These are phyloP conservation scores for Cryptosporidium viatorum DNA, from an alignment of 169 alveolate genomes.

Conservation along the genomic window DNA sequence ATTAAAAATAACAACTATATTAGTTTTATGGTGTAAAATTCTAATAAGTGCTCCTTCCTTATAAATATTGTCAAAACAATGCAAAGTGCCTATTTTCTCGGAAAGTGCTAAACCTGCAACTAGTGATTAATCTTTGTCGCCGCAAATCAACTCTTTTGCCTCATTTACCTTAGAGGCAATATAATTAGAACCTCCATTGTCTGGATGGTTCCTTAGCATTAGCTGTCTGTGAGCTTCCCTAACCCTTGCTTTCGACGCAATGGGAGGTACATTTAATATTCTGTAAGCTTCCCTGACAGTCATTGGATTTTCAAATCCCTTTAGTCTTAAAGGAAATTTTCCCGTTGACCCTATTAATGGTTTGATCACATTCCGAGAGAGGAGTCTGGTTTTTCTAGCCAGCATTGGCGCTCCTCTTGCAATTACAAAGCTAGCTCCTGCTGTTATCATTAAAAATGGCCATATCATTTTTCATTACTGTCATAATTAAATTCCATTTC, in stretches of 20 bases:
- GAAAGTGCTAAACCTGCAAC: not conserved
- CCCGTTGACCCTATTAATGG: not conserved
- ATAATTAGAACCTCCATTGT: conserved; percentile 91
- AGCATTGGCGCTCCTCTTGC: not conserved
- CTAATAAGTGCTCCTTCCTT: not conserved
- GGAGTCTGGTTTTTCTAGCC: not conserved
- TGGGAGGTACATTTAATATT: conserved; percentile 68
- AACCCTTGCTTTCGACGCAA: conserved; percentile 32
- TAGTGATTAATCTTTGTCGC: conserved; percentile 9
- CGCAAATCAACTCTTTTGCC: conserved; percentile 84
- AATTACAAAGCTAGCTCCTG: conserved; percentile 24
- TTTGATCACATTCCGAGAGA: not conserved
- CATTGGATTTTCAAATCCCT: conserved; percentile 80
- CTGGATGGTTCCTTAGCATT: conserved; percentile 91
- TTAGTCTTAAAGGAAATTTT: conserved; percentile 7
- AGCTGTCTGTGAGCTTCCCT: conserved; percentile 84
- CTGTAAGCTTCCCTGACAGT: conserved; percentile 75
- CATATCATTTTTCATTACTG: conserved; percentile 28
- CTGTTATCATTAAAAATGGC: conserved; percentile 28
- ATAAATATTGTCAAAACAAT: too few relatives aligned
- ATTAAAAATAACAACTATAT: not conserved
- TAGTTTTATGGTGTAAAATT: not conserved
- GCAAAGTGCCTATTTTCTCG: not conserved
- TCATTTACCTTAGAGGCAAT: conserved; percentile 91
- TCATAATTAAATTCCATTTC: not conserved